Evolutionary conservation across 1,284 basidiomycete species (phyloP).

Genomic region (Fistulina hepatica): DNA sequence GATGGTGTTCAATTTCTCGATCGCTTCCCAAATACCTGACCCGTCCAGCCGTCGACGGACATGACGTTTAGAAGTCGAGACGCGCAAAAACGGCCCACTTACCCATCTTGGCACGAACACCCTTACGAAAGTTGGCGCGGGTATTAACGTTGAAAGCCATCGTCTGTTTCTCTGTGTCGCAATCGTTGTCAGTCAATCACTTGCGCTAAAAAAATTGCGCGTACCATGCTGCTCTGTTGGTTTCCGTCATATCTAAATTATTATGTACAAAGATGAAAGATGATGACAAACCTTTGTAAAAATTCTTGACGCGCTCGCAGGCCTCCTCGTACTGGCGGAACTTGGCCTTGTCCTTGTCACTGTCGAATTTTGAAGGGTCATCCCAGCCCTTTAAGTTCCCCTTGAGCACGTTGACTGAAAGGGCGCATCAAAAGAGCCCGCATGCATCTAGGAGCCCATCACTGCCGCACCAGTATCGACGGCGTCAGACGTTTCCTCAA

Average conservation of each 20-base stretch:
- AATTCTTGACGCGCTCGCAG: conserved; percentile 77
- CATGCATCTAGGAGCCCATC: neutral
- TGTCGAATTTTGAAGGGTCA: conserved; percentile 55
- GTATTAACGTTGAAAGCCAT: conserved; percentile 73
- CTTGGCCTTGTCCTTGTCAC: conserved; percentile 63
- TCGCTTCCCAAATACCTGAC: conserved; percentile 75
- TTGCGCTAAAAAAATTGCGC: conserved; percentile 12
- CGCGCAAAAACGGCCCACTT: conserved; percentile 7
- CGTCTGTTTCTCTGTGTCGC: conserved; percentile 76
- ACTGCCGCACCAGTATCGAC: conserved; percentile 53
- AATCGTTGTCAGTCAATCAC: conserved; percentile 2
- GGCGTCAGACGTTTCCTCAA: conserved; percentile 64
- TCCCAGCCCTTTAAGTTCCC: conserved; percentile 46
- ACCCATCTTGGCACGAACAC: conserved; percentile 56
- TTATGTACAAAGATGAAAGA: too few species aligned
- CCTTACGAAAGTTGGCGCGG: conserved; percentile 61
- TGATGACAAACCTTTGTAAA: too few species aligned
- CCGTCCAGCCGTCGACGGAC: too few species aligned
- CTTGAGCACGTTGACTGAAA: conserved; percentile 58
- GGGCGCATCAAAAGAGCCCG: neutral
- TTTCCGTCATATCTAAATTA: too few species aligned
- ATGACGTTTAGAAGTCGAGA: conserved; percentile 3
- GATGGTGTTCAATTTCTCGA: conserved; percentile 81
- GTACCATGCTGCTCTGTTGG: conserved; percentile 81
- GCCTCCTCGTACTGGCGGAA: conserved; percentile 72